Base-by-base conservation (phyloP, 2,329 filamentous ascomycete species). In the Phialophora chinensis region DNA sequence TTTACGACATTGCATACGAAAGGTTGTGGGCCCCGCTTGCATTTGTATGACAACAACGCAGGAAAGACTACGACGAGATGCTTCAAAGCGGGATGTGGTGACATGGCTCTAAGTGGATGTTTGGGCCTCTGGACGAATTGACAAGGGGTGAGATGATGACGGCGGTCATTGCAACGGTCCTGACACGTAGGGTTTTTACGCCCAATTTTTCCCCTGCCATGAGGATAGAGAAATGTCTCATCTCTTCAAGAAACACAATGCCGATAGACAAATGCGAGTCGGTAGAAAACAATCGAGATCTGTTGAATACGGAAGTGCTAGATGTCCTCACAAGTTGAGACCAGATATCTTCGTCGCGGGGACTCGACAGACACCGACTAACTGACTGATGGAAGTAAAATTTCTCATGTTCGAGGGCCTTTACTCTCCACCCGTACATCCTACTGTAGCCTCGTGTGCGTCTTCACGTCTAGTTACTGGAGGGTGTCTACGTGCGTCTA, bases 1-100 rank as follows among this genome's bases (percentile, higher is more conserved):
- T 50, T 67, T 69, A 69, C 66, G 69, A 69, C 49, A 57, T 60
- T 62, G 62, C 66, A 71, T 67, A 64, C 59, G 54, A 49, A 29
- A 57, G 44, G 42, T 63, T 64, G 58, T 61, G 67, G 67, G 67
- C 63, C 62, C 35, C 62, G 61, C 63, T 23, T 27, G 67, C 67
- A 67, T 69, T 65, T 58, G 49, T 49, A 64, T 59, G 53, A 63
- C 33, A 33, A 58, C 58, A 50, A 62, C 54, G 31, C 25, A 29
- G 25, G 64, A 69, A 65, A 58, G 29, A 44, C 17, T 31, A 55
- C 42, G 25, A 66, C 38, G 55, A 65, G 47, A 53, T 53, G 56
- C 66, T 53, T 31, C 29, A 53, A 35, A 54, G 25, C 49, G 17
- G 11, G 49, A 14, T 52, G 12, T 8, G 27, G 14, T 55, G 53